Evolutionary conservation across 352 stramenopile species (phyloP).

Genomic region (Pythium angustatum): DNA sequence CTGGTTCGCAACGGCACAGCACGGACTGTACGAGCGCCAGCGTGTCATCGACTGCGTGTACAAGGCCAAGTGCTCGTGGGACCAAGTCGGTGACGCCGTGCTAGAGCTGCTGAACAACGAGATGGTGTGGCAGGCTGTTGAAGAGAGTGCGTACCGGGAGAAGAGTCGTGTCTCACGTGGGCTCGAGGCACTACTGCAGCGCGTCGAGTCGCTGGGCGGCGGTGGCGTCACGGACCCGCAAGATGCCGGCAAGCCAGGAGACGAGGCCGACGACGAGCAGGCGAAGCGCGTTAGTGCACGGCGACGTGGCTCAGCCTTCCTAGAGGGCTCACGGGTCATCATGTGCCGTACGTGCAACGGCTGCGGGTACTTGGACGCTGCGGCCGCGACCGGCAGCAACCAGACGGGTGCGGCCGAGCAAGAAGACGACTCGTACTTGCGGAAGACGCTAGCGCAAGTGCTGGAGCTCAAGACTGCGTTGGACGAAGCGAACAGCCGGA

Average conservation of each 20-base stretch:
- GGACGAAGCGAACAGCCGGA: conserved; percentile 37
- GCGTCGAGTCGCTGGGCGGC: conserved; percentile 33
- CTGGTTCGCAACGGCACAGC: conserved; percentile 49
- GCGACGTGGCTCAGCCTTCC: conserved; percentile 21
- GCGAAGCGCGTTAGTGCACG: conserved; percentile 4
- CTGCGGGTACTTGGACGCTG: conserved; percentile 48
- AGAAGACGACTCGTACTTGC: conserved; percentile 55
- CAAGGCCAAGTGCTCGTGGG: conserved; percentile 53
- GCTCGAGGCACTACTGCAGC: conserved; percentile 45
- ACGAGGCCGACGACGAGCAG: neutral
- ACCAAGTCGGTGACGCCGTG: conserved; percentile 52
- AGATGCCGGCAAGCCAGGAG: neutral
- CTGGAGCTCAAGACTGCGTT: conserved; percentile 51
- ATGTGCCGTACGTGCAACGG: conserved; percentile 55
- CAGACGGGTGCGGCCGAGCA: conserved; percentile 8
- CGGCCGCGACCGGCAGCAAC: neutral
- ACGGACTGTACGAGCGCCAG: conserved; percentile 47
- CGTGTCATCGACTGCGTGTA: conserved; percentile 59
- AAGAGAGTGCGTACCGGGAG: conserved; percentile 42
- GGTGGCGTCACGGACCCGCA: neutral
- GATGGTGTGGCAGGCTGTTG: conserved; percentile 55
- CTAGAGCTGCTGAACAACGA: conserved; percentile 69
- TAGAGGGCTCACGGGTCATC: conserved; percentile 39
- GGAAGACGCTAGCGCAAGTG: conserved; percentile 63
- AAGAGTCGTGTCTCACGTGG: conserved; percentile 44